Percentiles rank a stretch among this genome's conserved stretches.
phyloP scores from a whole-genome alignment of 176 grass and related monocot genomes.

The Melocanna baccifera region DNA sequence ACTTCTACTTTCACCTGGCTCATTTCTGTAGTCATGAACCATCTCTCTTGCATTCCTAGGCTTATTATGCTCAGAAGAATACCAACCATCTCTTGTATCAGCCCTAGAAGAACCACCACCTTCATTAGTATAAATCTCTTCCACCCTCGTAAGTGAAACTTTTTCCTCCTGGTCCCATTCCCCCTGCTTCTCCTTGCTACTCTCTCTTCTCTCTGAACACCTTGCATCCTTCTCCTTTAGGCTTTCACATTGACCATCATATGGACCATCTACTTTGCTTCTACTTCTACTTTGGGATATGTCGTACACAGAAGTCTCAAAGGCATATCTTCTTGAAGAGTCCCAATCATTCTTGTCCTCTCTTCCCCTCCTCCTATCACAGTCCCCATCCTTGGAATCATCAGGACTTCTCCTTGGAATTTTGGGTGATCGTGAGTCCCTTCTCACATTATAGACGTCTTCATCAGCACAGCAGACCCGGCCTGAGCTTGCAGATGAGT shows the following conservation, averaged over 20 bases:
- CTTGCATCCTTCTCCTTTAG: neutral
- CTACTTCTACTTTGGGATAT: neutral
- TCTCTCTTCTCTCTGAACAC: neutral
- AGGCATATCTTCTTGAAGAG: slow-evolving; percentile 40
- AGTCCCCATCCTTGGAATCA: slow-evolving; percentile 43
- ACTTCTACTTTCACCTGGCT: slow-evolving; percentile 24
- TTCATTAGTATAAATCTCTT: neutral
- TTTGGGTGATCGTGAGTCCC: slow-evolving; percentile 50
- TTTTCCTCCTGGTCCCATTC: neutral
- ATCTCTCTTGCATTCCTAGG: slow-evolving; percentile 10
- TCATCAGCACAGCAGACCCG: slow-evolving; percentile 16
- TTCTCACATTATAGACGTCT: slow-evolving; percentile 33
- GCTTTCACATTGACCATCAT: neutral
- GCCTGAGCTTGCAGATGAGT: neutral
- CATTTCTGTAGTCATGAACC: slow-evolving; percentile 21
- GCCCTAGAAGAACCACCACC: neutral
- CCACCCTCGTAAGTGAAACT: neutral
- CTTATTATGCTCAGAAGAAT: slow-evolving; percentile 28
- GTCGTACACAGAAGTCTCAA: slow-evolving; percentile 29
- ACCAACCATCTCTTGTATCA: slow-evolving; percentile 27
- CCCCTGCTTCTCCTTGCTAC: neutral
- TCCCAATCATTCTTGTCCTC: slow-evolving; percentile 50
- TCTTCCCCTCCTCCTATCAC: slow-evolving; percentile 35
- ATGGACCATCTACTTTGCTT: neutral
- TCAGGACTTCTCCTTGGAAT: slow-evolving; percentile 55